These are phyloP conservation scores for Dipteronia dyeriana DNA, from an alignment of 345 rosid species.

Conservation along the genomic window DNA sequence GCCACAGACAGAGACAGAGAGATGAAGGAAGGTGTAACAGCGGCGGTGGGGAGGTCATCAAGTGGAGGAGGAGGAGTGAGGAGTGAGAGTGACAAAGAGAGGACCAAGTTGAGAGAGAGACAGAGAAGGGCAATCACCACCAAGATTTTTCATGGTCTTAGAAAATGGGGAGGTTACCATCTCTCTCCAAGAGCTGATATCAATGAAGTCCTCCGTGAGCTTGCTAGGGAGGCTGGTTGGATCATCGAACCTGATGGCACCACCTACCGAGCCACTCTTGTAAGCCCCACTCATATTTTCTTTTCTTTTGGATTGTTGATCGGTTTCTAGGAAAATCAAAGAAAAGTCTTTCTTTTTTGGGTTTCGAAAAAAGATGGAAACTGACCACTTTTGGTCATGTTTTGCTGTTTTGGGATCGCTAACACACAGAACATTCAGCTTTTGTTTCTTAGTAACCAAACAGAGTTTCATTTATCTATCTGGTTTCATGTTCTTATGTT, in stretches of 20 bases:
- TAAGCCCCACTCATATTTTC: background rate
- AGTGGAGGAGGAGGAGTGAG: conserved; percentile 20
- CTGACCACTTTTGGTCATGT: no score
- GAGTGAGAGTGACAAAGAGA: conserved; percentile 54
- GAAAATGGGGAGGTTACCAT: conserved; percentile 45
- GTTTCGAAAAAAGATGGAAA: no score
- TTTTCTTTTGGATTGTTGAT: background rate
- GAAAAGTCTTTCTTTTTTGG: no score
- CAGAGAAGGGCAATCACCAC: conserved; percentile 52
- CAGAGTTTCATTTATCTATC: background rate
- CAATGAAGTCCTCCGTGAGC: conserved; percentile 50
- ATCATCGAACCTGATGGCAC: conserved; percentile 51
- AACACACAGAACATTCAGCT: no score
- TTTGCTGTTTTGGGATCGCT: no score
- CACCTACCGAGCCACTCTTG: conserved; percentile 38
- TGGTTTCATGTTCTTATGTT: no score
- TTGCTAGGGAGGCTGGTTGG: conserved; percentile 61
- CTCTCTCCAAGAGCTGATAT: conserved; percentile 53
- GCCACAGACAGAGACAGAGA: background rate
- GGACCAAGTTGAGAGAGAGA: conserved; percentile 52
- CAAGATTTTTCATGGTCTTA: conserved; percentile 49
- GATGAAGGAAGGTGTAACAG: background rate
- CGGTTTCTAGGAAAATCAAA: no score
- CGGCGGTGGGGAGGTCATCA: conserved; percentile 22
- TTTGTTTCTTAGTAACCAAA: background rate